A percentile compares a stretch with the other conserved stretches of the same genome.
Conservation (phyloP, 2,329 filamentous ascomycete species). For the Cladophialophora psammophila region DNA sequence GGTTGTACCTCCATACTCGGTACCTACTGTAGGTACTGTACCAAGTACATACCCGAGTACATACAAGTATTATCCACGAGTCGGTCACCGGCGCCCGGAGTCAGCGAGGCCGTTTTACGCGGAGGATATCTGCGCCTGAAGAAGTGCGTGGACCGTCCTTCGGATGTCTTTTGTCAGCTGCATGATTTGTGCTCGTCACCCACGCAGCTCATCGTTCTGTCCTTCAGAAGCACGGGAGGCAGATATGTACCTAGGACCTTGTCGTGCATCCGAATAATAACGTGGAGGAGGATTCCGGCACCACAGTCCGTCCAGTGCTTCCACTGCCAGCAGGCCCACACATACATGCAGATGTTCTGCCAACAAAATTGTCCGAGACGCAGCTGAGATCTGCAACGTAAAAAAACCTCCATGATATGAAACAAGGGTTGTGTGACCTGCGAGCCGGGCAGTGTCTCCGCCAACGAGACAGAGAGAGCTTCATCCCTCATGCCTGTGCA, state of each 20-base stretch:
- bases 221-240: too few species aligned
- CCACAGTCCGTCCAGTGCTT: slow-evolving; percentile 5
- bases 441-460: slow-evolving; percentile 3
- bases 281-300: background rate
- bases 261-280: slow-evolving; percentile 1
- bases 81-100: background rate
- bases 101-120: background rate
- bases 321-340: slow-evolving; percentile 4
- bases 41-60: background rate
- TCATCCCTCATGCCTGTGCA: background rate
- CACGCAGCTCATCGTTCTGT: background rate
- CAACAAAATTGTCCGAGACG: slow-evolving; percentile 28
- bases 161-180: background rate
- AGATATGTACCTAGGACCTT: background rate
- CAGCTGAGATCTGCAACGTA: slow-evolving; percentile 28
- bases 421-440: slow-evolving; percentile 30
- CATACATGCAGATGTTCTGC: slow-evolving; percentile 20
- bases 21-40: background rate
- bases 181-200: background rate
- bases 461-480: slow-evolving; percentile 3
- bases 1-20: background rate
- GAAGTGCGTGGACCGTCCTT: background rate
- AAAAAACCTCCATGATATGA: slow-evolving; percentile 23
- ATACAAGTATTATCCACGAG: background rate
- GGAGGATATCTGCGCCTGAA: background rate